Evolutionary conservation across 2,329 filamentous ascomycete species (phyloP).

Genomic region (Scedosporium apiospermum): DNA sequence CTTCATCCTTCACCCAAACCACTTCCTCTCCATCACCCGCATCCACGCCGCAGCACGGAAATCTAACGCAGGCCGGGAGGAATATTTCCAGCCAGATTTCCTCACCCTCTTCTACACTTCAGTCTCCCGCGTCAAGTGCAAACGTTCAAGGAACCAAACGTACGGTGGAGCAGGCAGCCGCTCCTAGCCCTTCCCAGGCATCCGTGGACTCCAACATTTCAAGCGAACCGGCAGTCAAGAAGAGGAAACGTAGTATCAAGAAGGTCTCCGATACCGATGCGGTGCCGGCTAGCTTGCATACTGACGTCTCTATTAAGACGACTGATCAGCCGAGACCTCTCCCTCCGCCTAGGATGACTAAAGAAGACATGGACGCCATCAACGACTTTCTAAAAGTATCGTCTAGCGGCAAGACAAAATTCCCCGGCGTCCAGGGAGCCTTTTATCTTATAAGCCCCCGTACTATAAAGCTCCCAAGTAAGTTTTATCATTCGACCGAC

Average conservation of each 20-base stretch:
- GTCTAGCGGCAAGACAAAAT: conserved; percentile 26
- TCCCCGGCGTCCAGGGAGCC: conserved; percentile 28
- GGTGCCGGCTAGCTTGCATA: background rate
- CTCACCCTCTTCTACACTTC: background rate
- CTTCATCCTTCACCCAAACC: background rate
- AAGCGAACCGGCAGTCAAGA: conserved; percentile 23
- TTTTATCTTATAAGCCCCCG: conserved; percentile 27
- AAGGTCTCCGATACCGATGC: conserved; percentile 25
- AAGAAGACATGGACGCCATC: conserved; percentile 19
- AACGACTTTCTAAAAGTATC: conserved; percentile 26
- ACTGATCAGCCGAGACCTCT: background rate
- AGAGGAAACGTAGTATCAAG: conserved; percentile 26
- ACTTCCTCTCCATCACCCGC: background rate
- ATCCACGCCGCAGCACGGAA: background rate
- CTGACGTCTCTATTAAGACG: background rate
- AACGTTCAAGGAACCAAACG: conserved; percentile 13
- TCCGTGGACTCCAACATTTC: conserved; percentile 8
- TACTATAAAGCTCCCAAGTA: conserved; percentile 28
- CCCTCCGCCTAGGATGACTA: conserved; percentile 9
- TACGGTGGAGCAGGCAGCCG: conserved; percentile 13
- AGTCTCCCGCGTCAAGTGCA: conserved; percentile 13
- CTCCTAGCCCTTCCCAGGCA: conserved; percentile 11
- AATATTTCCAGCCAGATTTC: background rate
- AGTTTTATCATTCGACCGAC: background rate
- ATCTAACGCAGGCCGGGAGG: background rate